Percentiles rank a stretch among this genome's conserved stretches.
Evolutionary conservation across 2,329 filamentous ascomycete species (phyloP).

Genomic region (Fusarium avenaceum): DNA sequence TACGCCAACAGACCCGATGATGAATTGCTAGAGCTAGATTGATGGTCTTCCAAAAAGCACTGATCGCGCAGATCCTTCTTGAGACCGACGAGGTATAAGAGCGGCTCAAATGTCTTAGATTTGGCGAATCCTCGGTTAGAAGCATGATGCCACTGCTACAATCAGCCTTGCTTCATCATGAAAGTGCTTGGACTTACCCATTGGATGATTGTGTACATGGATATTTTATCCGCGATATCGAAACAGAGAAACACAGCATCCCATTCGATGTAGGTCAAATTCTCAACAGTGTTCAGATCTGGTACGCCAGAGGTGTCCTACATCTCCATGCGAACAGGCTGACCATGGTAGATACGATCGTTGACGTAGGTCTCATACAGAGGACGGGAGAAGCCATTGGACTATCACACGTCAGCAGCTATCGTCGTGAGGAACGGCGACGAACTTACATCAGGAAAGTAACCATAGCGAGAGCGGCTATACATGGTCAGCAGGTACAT

Average conservation of each 20-base stretch:
- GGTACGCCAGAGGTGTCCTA: slow-evolving; percentile 59
- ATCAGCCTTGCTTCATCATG: neutral
- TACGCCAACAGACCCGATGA: slow-evolving; percentile 34
- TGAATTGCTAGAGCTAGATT: slow-evolving; percentile 11
- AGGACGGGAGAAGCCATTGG: slow-evolving; percentile 52
- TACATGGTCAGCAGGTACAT: neutral
- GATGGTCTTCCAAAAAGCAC: slow-evolving; percentile 45
- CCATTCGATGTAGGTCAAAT: slow-evolving; percentile 55
- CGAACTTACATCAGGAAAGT: slow-evolving; percentile 55
- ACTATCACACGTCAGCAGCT: slow-evolving; percentile 41
- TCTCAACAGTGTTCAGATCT: slow-evolving; percentile 54
- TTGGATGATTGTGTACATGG: slow-evolving; percentile 53
- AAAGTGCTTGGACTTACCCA: slow-evolving; percentile 51
- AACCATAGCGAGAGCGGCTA: slow-evolving; percentile 56
- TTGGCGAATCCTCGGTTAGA: slow-evolving; percentile 48
- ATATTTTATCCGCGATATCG: slow-evolving; percentile 54
- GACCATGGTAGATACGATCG: slow-evolving; percentile 45
- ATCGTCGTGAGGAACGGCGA: rapidly evolving
- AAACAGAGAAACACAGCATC: slow-evolving; percentile 58
- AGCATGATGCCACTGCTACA: slow-evolving; percentile 51
- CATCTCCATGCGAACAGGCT: slow-evolving; percentile 52
- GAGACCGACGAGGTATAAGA: slow-evolving; percentile 53
- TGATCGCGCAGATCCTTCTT: slow-evolving; percentile 53
- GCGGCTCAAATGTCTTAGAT: slow-evolving; percentile 35
- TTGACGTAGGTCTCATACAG: slow-evolving; percentile 55